A percentile compares a stretch with the other conserved stretches of the same genome.
Evolutionary conservation across 192 early-diverging fungal genomes (phyloP).

Genomic region (Phlyctochytrium planicorne): DNA sequence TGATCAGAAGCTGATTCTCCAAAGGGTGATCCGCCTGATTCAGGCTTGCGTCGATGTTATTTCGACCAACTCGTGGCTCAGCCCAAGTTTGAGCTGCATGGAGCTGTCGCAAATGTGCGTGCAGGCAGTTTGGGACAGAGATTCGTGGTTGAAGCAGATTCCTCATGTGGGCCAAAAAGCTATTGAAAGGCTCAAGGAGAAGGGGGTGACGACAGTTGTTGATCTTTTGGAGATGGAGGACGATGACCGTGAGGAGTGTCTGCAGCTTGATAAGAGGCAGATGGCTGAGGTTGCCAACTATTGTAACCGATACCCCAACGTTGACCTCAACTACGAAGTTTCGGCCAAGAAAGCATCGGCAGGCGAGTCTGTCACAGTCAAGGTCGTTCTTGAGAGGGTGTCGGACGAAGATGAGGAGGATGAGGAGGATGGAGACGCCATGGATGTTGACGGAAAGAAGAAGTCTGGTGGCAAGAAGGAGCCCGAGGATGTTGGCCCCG

Average conservation of each 20-base stretch:
- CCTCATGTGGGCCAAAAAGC: slow-evolving; percentile 75
- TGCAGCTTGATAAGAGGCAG: slow-evolving; percentile 63
- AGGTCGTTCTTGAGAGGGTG: slow-evolving; percentile 79
- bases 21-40: slow-evolving; percentile 74
- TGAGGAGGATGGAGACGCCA: slow-evolving; percentile 27
- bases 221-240: slow-evolving; percentile 95
- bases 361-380: slow-evolving; percentile 66
- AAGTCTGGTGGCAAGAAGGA: slow-evolving; percentile 12
- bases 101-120: slow-evolving; percentile 97
- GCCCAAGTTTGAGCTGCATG: slow-evolving; percentile 89
- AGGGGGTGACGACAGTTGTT: slow-evolving; percentile 83
- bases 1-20: slow-evolving; percentile 77
- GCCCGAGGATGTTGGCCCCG: slow-evolving; percentile 64
- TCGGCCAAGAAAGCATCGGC: slow-evolving; percentile 27
- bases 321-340: slow-evolving; percentile 80
- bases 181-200: slow-evolving; percentile 69
- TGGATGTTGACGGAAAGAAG: slow-evolving; percentile 19
- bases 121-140: slow-evolving; percentile 94
- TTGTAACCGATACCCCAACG: slow-evolving; percentile 90
- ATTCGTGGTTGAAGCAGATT: slow-evolving; percentile 88
- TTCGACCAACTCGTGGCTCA: slow-evolving; percentile 86
- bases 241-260: slow-evolving; percentile 64
- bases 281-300: slow-evolving; percentile 80
- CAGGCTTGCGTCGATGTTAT: slow-evolving; percentile 96
- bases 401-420: slow-evolving; percentile 71